Evolutionary conservation across 352 stramenopile species (phyloP).

Genomic region (Pythium aquatile): DNA sequence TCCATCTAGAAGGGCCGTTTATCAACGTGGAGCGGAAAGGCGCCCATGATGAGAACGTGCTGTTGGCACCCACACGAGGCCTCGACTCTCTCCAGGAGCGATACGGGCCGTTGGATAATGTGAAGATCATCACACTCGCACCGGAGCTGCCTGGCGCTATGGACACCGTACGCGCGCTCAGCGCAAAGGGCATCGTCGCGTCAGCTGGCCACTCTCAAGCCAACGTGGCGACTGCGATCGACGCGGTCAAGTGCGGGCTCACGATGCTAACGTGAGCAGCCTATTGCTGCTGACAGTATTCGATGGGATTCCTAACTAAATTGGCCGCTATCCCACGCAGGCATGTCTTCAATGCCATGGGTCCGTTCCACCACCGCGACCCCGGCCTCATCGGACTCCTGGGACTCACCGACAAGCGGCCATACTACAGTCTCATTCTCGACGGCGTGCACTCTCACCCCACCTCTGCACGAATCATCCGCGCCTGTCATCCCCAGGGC

Average conservation of each 20-base stretch:
- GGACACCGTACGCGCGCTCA: constrained; percentile 47
- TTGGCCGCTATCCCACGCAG: constrained; percentile 13
- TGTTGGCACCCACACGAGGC: constrained; percentile 41
- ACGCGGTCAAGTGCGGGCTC: constrained; percentile 61
- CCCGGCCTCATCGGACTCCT: constrained; percentile 88
- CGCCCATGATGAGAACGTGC: constrained; percentile 66
- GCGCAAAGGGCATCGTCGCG: constrained; percentile 42
- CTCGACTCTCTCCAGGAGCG: constrained; percentile 46
- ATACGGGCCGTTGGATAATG: constrained; percentile 56
- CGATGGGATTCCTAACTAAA: not conserved
- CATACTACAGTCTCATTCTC: constrained; percentile 84
- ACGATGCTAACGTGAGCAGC: constrained; percentile 74
- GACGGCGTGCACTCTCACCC: constrained; percentile 88
- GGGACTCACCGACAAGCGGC: constrained; percentile 41
- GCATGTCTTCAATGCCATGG: constrained; percentile 93
- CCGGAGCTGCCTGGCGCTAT: constrained; percentile 78
- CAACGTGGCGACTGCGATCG: constrained; percentile 62
- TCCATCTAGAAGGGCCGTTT: constrained; percentile 91
- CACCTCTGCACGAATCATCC: constrained; percentile 78
- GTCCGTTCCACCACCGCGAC: constrained; percentile 88
- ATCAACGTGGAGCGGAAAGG: constrained; percentile 80
- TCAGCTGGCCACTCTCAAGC: constrained; percentile 80
- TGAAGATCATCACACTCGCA: constrained; percentile 85
- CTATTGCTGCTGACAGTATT: not conserved
- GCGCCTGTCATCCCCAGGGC: constrained; percentile 69